Evolutionary conservation across 768 basidiomycete species (phyloP).

Genomic region (Leccinum rimulosum): DNA sequence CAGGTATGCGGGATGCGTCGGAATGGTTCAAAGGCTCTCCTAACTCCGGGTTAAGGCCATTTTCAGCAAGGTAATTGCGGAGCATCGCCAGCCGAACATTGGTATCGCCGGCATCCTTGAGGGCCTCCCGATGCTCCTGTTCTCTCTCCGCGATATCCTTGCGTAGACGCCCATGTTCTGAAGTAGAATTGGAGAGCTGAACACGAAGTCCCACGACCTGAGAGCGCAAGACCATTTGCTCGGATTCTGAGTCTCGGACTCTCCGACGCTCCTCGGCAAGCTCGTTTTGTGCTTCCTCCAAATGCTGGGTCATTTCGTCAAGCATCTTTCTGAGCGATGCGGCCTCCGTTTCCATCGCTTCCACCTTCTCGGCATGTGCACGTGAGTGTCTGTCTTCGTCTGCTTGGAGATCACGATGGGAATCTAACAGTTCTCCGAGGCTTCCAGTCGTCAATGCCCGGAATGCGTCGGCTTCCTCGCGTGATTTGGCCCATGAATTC

Average conservation of each 20-base stretch:
- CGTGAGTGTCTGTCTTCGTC: slow-evolving; percentile 78
- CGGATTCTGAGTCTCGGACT: slow-evolving; percentile 60
- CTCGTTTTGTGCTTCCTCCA: slow-evolving; percentile 66
- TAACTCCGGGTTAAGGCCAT: slow-evolving; percentile 78
- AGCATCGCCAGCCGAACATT: slow-evolving; percentile 75
- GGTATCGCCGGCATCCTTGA: slow-evolving; percentile 64
- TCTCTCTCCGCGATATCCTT: slow-evolving; percentile 72
- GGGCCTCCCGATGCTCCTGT: slow-evolving; percentile 55
- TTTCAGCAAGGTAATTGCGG: slow-evolving; percentile 83
- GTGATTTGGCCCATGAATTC: slow-evolving; percentile 87
- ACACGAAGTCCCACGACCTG: slow-evolving; percentile 74
- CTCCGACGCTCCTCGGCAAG: slow-evolving; percentile 67
- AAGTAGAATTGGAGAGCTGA: slow-evolving; percentile 65
- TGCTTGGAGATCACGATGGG: slow-evolving; percentile 78
- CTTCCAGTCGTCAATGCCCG: slow-evolving; percentile 82
- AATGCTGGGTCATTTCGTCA: slow-evolving; percentile 68
- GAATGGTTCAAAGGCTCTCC: slow-evolving; percentile 44
- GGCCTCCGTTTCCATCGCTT: slow-evolving; percentile 76
- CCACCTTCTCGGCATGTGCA: slow-evolving; percentile 79
- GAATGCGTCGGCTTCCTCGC: slow-evolving; percentile 91
- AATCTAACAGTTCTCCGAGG: slow-evolving; percentile 83
- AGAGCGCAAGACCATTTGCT: slow-evolving; percentile 61
- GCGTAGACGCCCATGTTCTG: slow-evolving; percentile 66
- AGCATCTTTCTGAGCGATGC: slow-evolving; percentile 76
- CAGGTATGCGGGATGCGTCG: slow-evolving; percentile 50